phyloP scores from a whole-genome alignment of 116 monocot genomes.

The Thalassia testudinum region DNA sequence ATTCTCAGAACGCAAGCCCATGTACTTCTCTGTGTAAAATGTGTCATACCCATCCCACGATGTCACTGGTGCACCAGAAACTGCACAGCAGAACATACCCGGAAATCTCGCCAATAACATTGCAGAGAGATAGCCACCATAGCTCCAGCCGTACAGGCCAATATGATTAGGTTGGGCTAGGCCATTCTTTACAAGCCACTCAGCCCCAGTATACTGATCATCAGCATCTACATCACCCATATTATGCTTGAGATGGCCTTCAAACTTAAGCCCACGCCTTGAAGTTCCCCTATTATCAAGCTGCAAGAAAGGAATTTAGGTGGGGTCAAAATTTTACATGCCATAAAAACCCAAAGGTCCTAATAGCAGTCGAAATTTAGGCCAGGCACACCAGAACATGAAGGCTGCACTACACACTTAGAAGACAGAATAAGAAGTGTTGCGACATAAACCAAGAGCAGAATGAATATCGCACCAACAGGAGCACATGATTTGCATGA shows the following conservation, averaged over 20 bases:
- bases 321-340: too few species aligned
- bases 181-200: conserved; percentile 80
- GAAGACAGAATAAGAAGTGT: too few species aligned
- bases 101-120: conserved; percentile 63
- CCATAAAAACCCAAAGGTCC: too few species aligned
- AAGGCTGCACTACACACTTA: too few species aligned
- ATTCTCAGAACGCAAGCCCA: conserved; percentile 66
- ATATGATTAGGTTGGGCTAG: conserved; percentile 53
- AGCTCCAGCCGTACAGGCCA: conserved; percentile 94
- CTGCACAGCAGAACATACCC: conserved; percentile 50
- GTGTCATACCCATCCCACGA: conserved; percentile 97
- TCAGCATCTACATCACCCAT: conserved; percentile 63
- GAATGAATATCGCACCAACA: too few species aligned
- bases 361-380: too few species aligned
- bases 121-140: conserved; percentile 83
- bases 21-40: conserved; percentile 92
- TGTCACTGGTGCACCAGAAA: conserved; percentile 86
- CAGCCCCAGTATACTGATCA: conserved; percentile 75
- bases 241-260: conserved; percentile 51
- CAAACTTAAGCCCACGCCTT: conserved; percentile 74
- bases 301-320: too few species aligned
- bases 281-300: conserved; percentile 89
- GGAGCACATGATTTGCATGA: too few species aligned
- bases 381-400: too few species aligned
- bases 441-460: too few species aligned